A percentile compares a stretch with the other conserved stretches of the same genome.
Conservation (phyloP, 2,329 filamentous ascomycete genomes). For the Scedosporium boydii region DNA sequence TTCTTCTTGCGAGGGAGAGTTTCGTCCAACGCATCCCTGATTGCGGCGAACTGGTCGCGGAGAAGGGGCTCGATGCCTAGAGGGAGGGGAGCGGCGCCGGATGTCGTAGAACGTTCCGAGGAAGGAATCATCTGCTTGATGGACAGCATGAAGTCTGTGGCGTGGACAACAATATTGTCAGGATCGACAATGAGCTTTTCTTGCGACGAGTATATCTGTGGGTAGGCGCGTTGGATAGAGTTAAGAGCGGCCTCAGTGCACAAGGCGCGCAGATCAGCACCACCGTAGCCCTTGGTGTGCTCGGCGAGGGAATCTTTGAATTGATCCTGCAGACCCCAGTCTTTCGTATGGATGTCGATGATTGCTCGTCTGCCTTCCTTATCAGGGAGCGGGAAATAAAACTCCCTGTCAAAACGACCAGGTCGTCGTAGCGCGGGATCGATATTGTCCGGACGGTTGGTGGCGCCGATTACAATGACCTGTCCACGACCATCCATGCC, state of each 20-base stretch:
- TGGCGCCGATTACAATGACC: constrained; percentile 98
- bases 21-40: constrained; percentile 61
- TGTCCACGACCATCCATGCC: constrained; percentile 98
- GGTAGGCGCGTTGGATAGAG: constrained; percentile 88
- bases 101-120: constrained; percentile 80
- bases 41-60: constrained; percentile 58
- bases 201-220: constrained; percentile 87
- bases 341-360: constrained; percentile 88
- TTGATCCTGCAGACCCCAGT: constrained; percentile 71
- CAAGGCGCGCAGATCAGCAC: constrained; percentile 85
- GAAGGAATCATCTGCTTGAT: constrained; percentile 95
- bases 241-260: constrained; percentile 96
- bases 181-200: constrained; percentile 87
- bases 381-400: constrained; percentile 92
- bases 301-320: constrained; percentile 82
- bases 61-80: constrained; percentile 74
- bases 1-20: constrained; percentile 79
- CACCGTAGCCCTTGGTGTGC: constrained; percentile 90
- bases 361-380: constrained; percentile 73
- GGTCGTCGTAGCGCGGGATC: constrained; percentile 91
- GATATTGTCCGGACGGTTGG: constrained; percentile 91
- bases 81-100: constrained; percentile 72
- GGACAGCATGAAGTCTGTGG: constrained; percentile 95
- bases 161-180: constrained; percentile 71
- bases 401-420: constrained; percentile 92